Conservation (phyloP, 768 basidiomycete species). For the Suillus lakei region DNA sequence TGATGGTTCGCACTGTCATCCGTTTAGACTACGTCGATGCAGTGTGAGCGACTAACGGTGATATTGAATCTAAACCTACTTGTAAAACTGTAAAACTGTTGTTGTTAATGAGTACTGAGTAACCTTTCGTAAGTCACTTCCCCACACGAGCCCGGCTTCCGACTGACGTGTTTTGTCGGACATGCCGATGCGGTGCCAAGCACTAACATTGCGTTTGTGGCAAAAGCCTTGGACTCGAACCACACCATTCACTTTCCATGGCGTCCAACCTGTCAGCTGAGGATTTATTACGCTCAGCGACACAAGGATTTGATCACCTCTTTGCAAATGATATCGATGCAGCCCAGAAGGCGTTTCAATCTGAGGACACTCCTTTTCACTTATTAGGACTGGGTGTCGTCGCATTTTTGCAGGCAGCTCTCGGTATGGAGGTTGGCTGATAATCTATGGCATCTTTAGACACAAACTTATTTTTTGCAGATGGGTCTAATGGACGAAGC, state of each 20-base stretch:
- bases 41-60: neutral
- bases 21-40: neutral
- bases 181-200: neutral
- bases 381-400: conserved; percentile 73
- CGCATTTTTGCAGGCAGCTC: conserved; percentile 75
- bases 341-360: conserved; percentile 54
- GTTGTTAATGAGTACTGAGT: neutral
- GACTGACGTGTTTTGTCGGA: neutral
- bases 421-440: conserved; percentile 73
- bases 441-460: neutral
- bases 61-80: conserved; percentile 4
- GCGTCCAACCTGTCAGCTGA: neutral
- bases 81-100: neutral
- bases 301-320: conserved; percentile 66
- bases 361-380: conserved; percentile 63
- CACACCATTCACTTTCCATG: neutral
- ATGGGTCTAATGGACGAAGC: conserved; percentile 68
- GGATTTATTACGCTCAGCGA: conserved; percentile 37
- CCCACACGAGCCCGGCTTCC: conserved; percentile 6
- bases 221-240: neutral
- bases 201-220: neutral
- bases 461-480: conserved; percentile 35
- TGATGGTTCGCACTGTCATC: conserved; percentile 37
- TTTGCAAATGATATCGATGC: conserved; percentile 69
- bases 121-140: neutral